Evolutionary conservation across 108 stramenopile species (phyloP), one percentile per base, ranked within the genome.

Genomic region (Schizochytrium sp.): DNA sequence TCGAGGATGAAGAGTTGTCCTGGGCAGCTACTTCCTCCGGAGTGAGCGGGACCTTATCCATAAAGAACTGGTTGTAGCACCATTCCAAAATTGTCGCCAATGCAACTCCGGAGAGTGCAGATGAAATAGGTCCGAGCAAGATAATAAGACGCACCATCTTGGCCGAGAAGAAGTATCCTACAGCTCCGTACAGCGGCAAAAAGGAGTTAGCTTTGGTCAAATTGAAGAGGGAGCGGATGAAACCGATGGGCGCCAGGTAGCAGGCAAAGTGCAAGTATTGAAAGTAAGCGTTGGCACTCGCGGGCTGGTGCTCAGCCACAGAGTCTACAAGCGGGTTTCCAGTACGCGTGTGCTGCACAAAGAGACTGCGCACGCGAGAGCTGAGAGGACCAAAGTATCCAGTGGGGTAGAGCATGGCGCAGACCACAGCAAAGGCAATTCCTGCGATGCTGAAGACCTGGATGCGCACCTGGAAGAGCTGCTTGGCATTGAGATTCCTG

Each of bases 131-230:
- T 47, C 97, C 98, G 28, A 96, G 94, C 53, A 98, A 92, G 40
- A 99, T 94, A 90, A 99, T 97, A 76, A 99, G 93, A 44, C 99
- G 96, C 28, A 98, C 98, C 99, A 99, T 99, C 89, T 96, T 96
- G 72, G 96, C 97, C 10, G 95, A 95, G 92, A 99, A 99, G 92
- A 95, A 98, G 95, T 98, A 99, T 5, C 98, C 94, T 41, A 96
- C 89, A 45, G 94, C 89, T 41, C 95, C 97, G 94, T 97, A 99
- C 19, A 97, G 95, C 83, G 96, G 89, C 44, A 99, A 91, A 91
- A 99, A 99, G 50, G 92, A 90, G 0, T 93, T 92, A 13, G 95
- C 92, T 90, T 98, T 98, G 28, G 94, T 93, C 90, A 97, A 90
- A 58, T 96, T 92, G 44, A 89, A 91, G 88, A 97, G 93, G n/a